Evolutionary conservation across 2,329 filamentous ascomycete genomes (phyloP).

Genomic region (Cryphonectria radicalis): DNA sequence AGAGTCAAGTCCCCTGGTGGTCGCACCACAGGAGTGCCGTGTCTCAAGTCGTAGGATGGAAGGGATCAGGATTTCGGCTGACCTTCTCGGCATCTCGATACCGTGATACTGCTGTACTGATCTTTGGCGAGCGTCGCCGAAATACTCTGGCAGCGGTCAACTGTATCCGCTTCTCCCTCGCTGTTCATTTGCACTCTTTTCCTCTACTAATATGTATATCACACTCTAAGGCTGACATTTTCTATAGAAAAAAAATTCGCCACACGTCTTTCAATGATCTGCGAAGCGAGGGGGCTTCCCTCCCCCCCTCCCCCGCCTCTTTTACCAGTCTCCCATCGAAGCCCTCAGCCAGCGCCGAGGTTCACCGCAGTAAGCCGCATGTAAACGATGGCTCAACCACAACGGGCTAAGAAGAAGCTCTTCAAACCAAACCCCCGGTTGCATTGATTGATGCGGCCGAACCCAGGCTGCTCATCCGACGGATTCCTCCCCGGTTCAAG

Average conservation of each 20-base stretch:
- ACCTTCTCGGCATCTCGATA: background rate
- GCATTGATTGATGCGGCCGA: background rate
- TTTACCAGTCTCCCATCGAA: background rate
- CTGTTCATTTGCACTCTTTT: no score
- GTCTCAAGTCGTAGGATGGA: background rate
- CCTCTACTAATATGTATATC: background rate
- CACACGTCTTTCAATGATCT: no score
- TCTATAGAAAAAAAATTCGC: no score
- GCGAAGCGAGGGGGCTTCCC: no score
- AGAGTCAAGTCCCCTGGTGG: background rate
- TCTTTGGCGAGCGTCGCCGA: background rate
- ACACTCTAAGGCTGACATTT: background rate
- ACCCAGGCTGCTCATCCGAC: background rate
- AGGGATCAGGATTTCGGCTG: background rate
- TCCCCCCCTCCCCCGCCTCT: background rate
- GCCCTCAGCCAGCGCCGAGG: background rate
- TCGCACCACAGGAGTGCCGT: background rate
- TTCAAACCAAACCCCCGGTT: background rate
- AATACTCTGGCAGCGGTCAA: background rate
- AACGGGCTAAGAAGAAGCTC: background rate
- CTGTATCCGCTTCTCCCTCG: background rate
- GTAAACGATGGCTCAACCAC: background rate
- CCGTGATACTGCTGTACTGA: background rate
- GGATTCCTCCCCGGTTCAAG: background rate
- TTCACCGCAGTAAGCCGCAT: background rate